Percentiles rank a stretch among this genome's conserved stretches.
phyloP scores from a whole-genome alignment of 805 yeast genomes.

The Candida manassasensis region DNA sequence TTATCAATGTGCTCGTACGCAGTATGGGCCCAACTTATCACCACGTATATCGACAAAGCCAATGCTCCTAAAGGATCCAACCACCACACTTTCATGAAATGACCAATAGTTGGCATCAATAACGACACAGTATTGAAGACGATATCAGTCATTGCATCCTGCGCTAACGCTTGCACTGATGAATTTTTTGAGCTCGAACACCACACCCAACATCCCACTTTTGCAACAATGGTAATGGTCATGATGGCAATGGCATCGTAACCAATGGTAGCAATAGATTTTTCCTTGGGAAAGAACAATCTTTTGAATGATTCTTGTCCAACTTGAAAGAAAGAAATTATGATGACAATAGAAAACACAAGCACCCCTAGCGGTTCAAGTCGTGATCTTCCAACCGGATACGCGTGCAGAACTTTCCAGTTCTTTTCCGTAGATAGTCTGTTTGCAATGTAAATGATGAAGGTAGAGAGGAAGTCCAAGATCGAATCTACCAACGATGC shows the following conservation, averaged over 20 bases:
- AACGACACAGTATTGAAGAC: slow-evolving; percentile 69
- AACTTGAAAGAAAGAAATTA: slow-evolving; percentile 68
- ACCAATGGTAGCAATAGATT: slow-evolving; percentile 44
- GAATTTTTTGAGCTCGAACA: slow-evolving; percentile 57
- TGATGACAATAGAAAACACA: slow-evolving; percentile 66
- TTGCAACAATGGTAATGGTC: slow-evolving; percentile 57
- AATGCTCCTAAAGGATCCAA: slow-evolving; percentile 73
- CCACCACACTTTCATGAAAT: slow-evolving; percentile 56
- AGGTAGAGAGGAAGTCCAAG: slow-evolving; percentile 68
- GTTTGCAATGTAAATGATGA: slow-evolving; percentile 64
- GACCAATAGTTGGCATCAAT: slow-evolving; percentile 62
- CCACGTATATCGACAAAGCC: slow-evolving; percentile 54
- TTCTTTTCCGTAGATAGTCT: slow-evolving; percentile 41
- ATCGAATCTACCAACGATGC: slow-evolving; percentile 78
- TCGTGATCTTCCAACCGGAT: slow-evolving; percentile 70
- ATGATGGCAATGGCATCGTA: slow-evolving; percentile 52
- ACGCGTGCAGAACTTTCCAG: slow-evolving; percentile 43
- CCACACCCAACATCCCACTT: slow-evolving; percentile 59
- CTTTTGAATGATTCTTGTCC: slow-evolving; percentile 56
- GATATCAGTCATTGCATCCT: slow-evolving; percentile 76
- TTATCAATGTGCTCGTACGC: slow-evolving; percentile 72
- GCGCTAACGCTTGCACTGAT: slow-evolving; percentile 74
- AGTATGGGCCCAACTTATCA: slow-evolving; percentile 57
- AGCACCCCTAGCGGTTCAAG: slow-evolving; percentile 77
- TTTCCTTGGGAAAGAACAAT: slow-evolving; percentile 36